phyloP scores from a whole-genome alignment of 208 protist species.

The Trypanosoma lewisi region DNA sequence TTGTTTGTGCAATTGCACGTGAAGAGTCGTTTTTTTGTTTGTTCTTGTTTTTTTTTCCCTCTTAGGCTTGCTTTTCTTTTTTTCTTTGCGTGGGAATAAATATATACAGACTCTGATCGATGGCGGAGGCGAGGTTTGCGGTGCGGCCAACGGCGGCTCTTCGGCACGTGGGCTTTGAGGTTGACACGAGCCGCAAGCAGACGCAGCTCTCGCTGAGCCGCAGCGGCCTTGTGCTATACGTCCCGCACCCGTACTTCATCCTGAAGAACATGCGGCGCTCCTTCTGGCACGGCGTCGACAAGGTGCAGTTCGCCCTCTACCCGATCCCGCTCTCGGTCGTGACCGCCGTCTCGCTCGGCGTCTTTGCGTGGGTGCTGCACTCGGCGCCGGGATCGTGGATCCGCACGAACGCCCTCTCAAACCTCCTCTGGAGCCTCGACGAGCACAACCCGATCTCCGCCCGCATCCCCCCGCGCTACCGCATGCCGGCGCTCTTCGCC shows the following conservation, averaged over 20 bases:
- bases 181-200: slow-evolving; percentile 46
- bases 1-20: neutral
- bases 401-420: slow-evolving; percentile 17
- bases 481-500: slow-evolving; percentile 37
- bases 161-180: slow-evolving; percentile 31
- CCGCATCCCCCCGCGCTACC: slow-evolving; percentile 31
- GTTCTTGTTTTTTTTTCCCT: slow-evolving; percentile 11
- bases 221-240: slow-evolving; percentile 65
- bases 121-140: slow-evolving; percentile 66
- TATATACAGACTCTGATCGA: slow-evolving; percentile 9
- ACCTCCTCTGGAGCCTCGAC: slow-evolving; percentile 45
- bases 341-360: slow-evolving; percentile 31
- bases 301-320: slow-evolving; percentile 60
- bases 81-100: neutral
- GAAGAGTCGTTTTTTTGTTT: neutral
- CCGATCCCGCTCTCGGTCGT: slow-evolving; percentile 54
- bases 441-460: slow-evolving; percentile 35
- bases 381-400: slow-evolving; percentile 43
- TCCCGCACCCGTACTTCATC: slow-evolving; percentile 63
- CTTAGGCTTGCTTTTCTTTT: neutral
- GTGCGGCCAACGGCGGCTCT: slow-evolving; percentile 40
- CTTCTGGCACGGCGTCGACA: slow-evolving; percentile 47
- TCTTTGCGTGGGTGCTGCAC: slow-evolving; percentile 43
- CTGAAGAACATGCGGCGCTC: slow-evolving; percentile 37
- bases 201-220: slow-evolving; percentile 37